Percentiles rank a stretch among this genome's conserved stretches.
Evolutionary conservation across 2,329 filamentous ascomycete genomes (phyloP).

Genomic region (Neonectria ditissima): DNA sequence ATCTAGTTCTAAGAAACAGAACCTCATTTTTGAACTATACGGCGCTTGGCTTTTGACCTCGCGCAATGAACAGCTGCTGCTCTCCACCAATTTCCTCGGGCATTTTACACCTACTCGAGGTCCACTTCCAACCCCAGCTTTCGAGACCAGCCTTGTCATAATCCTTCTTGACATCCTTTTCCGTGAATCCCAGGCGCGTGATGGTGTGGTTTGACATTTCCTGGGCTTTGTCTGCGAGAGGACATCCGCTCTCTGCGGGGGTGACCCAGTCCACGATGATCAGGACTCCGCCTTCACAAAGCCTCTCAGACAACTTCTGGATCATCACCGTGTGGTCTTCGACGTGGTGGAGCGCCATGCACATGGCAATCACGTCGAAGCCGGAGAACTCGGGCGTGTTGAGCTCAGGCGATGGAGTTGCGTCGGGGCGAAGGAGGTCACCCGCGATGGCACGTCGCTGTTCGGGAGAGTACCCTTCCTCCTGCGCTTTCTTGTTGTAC

Average conservation of each 20-base stretch:
- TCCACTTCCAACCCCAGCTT: conserved; percentile 43
- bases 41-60: conserved; percentile 27
- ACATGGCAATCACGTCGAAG: conserved; percentile 51
- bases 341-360: conserved; percentile 53
- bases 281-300: conserved; percentile 47
- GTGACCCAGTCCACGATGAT: conserved; percentile 50
- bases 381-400: conserved; percentile 35
- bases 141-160: conserved; percentile 42
- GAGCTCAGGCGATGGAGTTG: conserved; percentile 37
- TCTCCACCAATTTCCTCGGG: conserved; percentile 41
- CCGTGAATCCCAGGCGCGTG: conserved; percentile 39
- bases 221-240: conserved; percentile 2
- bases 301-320: conserved; percentile 41
- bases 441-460: conserved; percentile 49
- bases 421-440: conserved; percentile 43
- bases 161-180: conserved; percentile 35
- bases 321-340: conserved; percentile 46
- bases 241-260: conserved; percentile 26
- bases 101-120: conserved; percentile 34
- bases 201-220: conserved; percentile 34
- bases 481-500: conserved; percentile 47
- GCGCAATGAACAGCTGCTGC: conserved; percentile 45
- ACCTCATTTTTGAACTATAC: neutral
- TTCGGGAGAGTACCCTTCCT: conserved; percentile 36
- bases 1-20: too few relatives aligned